Conservation (phyloP, 345 rosid species). For the Populus nigra region DNA sequence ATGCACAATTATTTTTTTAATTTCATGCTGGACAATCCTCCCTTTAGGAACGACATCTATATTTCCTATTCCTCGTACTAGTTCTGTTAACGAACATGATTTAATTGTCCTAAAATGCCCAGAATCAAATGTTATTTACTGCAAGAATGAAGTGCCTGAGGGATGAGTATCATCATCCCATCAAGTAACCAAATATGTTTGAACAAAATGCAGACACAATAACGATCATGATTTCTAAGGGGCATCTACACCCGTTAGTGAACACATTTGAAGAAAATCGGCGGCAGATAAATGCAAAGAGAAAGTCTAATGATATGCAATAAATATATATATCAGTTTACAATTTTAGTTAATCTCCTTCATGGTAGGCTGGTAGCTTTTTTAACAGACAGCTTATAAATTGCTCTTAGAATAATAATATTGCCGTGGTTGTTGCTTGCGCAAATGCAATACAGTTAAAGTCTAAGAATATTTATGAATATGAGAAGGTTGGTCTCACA, state of each 20-base stretch:
- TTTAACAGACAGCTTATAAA: not conserved
- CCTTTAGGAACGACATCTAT: not conserved
- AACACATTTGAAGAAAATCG: not conserved
- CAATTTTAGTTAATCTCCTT: not conserved
- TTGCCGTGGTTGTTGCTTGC: not conserved
- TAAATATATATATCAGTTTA: not conserved
- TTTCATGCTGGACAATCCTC: not conserved
- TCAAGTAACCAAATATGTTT: not conserved
- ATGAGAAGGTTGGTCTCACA: not conserved
- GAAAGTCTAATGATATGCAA: not conserved
- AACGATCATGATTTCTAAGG: not conserved
- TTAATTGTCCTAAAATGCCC: not conserved
- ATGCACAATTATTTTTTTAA: not conserved
- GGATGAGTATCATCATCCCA: not conserved
- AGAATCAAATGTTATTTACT: not conserved
- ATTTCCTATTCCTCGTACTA: not conserved
- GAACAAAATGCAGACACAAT: not conserved
- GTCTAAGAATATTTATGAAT: not conserved
- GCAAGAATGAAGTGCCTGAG: not conserved
- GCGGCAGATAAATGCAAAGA: not conserved
- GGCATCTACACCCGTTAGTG: not conserved
- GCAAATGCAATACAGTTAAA: not conserved
- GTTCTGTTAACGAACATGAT: not conserved
- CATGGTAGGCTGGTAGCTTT: not conserved
- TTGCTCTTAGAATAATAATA: not conserved